Base-by-base conservation (phyloP, 768 basidiomycete species). In the Naganishia randhawae region DNA sequence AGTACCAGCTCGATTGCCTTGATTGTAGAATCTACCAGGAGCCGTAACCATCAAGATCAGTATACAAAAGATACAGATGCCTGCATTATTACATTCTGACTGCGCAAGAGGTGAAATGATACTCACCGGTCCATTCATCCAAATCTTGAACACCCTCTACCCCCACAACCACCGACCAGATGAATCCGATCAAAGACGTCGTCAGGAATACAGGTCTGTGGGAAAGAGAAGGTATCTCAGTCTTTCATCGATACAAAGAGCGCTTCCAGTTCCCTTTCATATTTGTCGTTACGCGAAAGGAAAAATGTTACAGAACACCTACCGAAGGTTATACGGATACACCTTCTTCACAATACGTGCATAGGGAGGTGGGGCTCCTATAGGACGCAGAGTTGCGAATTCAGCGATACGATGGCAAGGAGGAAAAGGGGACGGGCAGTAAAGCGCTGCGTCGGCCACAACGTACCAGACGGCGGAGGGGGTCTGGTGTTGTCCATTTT, bases 151-250 rank as follows among this genome's bases (percentile, higher is more conserved):
- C 50, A 22, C 64, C 35, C 8, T 67, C 50, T 10, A 76, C 73
- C n/a, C 72, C 75, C 53, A 74, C 65, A 1, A 71, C 75, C 5
- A 76, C 32, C 41, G 71, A 72, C 70, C 74, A 78, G 35, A 76
- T 72, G 45, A 73, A 52, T 3, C 77, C 77, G 22, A 78, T 50
- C 37, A 70, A 50, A 35, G 74, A 71, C 10, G 70, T 71, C 55
- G 73, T 66, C 64, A 78, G 62, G 39, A 78, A 65, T 1, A 52
- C 64, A 22, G 57, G 57, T 41, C 57, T 61, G 39, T 19, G 25
- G 2, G 41, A n/a, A 3, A 3, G 2, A 29, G 8, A 7, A 11
- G 45, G 25, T 48, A 22, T 48, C 16, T 48, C 19, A 48, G 45
- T 22, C 7, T 48, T 13, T 3, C 4, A 61, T 11, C 2, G 29